phyloP scores from a whole-genome alignment of 768 basidiomycete species.

The Suillus cothurnatus region DNA sequence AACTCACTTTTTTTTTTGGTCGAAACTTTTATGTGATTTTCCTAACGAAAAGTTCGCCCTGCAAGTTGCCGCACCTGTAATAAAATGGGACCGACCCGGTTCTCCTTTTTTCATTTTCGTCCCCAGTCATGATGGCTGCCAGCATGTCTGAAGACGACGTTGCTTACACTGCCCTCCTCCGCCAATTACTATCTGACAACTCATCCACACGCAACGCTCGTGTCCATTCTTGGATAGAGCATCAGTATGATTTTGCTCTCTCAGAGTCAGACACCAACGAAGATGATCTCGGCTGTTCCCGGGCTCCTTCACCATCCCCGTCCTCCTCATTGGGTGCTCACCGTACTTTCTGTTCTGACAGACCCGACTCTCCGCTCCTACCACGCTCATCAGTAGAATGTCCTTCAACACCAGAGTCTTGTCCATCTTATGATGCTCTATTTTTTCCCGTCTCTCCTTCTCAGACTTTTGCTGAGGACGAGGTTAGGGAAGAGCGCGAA shows the following conservation, averaged over 20 bases:
- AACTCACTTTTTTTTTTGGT: conserved; percentile 10
- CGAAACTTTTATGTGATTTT: conserved; percentile 22
- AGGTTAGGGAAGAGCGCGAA: conserved; percentile 30
- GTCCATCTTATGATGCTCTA: conserved; percentile 36
- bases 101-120: conserved; percentile 4
- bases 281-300: conserved; percentile 3
- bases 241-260: conserved; percentile 38
- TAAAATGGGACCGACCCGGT: conserved; percentile 23
- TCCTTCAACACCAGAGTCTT: conserved; percentile 16
- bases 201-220: conserved; percentile 28
- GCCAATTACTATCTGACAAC: conserved; percentile 29
- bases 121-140: conserved; percentile 4
- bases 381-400: conserved; percentile 28
- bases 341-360: conserved; percentile 26
- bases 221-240: conserved; percentile 37
- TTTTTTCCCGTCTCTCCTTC: conserved; percentile 31
- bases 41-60: conserved; percentile 5
- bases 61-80: conserved; percentile 9
- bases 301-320: conserved; percentile 28
- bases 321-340: conserved; percentile 35
- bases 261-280: conserved; percentile 23
- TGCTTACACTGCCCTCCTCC: conserved; percentile 30
- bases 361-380: conserved; percentile 34
- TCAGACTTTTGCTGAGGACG: conserved; percentile 11
- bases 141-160: conserved; percentile 34